Base-by-base conservation (phyloP, 2,329 filamentous ascomycete genomes). In the Harringtonia aguacate region DNA sequence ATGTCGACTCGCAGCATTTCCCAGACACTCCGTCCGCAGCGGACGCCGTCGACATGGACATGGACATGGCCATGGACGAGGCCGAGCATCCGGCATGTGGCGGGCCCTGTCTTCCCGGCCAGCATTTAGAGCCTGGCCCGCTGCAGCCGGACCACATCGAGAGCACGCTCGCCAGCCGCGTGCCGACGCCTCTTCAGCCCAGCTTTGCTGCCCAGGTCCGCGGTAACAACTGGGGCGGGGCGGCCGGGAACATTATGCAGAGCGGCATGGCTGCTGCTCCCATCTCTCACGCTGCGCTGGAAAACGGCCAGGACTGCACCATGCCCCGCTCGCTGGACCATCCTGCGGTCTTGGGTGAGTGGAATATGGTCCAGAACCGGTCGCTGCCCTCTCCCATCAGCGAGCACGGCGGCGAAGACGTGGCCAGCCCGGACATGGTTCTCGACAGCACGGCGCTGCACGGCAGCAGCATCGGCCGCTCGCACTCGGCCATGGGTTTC, bases 381-480 rank as follows among this genome's bases (percentile, higher is more conserved):
- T 68, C 72, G 15, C 61, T 77, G 2, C 75, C 75, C 3, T 78
- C 75, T 5, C 75, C 75, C n/a, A 78, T 78, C 41, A 77, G 72
- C 43, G 75, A 78, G 50, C 64, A 57, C 46, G 65, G 66, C 29
- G 64, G 63, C 17, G 72, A 76, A 46, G 72, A 74, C 41, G 46
- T 52, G 13, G 56, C 52, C n/a, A 65, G 59, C 45, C 59, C 65
- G 1, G 58, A 58, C 31, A 69, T 68, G 63, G 55, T 62, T 2
- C 52, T 67, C 29, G 63, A 66, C 48, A 56, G 42, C 53, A 34
- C 60, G 56, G 35, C 46, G 4, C 33, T 43, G 28, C 40, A 39
- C 13, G 39, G 39, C 14, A 31, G 34, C 20, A 29, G 27, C 22
- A 9, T n/a, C 22, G n/a, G n/a, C 14, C n/a, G 36, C 17, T n/a